Conservation (phyloP, 2,329 filamentous ascomycete species). For the Kalmusia sp. region DNA sequence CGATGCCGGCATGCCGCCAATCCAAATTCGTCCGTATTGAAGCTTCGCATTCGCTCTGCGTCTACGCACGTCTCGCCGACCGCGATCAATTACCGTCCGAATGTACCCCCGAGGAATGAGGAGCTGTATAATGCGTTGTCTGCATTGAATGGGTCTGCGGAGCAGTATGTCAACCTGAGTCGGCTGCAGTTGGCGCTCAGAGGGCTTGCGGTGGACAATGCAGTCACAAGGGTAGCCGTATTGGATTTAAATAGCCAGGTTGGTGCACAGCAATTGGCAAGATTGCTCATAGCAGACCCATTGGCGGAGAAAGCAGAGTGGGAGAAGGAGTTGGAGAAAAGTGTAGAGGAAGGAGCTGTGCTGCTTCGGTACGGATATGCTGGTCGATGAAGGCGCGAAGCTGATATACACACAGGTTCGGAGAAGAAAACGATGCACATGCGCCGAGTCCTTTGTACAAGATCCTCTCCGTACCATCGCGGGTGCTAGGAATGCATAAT, state of each 20-base stretch:
- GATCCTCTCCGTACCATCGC: conserved; percentile 69
- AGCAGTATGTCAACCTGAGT: conserved; percentile 70
- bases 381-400: not conserved
- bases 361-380: conserved; percentile 49
- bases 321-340: conserved; percentile 51
- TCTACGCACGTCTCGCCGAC: conserved; percentile 58
- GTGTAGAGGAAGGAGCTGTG: conserved; percentile 45
- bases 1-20: conserved; percentile 34
- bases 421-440: conserved; percentile 56
- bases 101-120: conserved; percentile 59
- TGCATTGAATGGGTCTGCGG: conserved; percentile 67
- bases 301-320: conserved; percentile 50
- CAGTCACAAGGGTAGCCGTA: conserved; percentile 62
- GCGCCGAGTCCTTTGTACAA: conserved; percentile 61
- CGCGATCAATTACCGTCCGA: conserved; percentile 60
- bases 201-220: conserved; percentile 63
- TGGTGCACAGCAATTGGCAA: conserved; percentile 70
- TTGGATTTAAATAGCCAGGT: conserved; percentile 58
- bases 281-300: conserved; percentile 61
- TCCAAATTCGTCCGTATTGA: conserved; percentile 14
- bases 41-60: conserved; percentile 39
- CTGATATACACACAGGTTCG: conserved; percentile 56
- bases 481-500: conserved; percentile 65
- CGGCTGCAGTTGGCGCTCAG: conserved; percentile 74
- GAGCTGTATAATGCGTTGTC: conserved; percentile 67